Evolutionary conservation across 2,329 filamentous ascomycete species (phyloP).

Genomic region (Scedosporium apiospermum): DNA sequence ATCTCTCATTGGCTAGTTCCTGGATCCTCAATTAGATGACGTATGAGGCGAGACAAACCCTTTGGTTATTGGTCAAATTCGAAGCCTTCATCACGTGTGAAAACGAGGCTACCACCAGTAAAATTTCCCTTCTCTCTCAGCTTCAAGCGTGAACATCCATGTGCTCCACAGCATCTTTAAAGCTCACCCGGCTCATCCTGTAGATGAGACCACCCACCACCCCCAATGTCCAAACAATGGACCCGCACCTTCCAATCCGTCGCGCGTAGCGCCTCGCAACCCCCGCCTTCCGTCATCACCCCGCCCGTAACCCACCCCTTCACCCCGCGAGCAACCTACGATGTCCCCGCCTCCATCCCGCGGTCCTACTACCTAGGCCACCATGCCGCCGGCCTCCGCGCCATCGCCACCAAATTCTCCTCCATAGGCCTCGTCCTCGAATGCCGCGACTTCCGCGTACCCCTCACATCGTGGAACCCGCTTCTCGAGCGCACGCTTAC

Average conservation of each 20-base stretch:
- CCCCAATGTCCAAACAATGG: constrained; percentile 8
- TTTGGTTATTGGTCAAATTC: neutral
- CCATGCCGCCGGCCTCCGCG: constrained; percentile 69
- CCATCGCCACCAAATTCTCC: constrained; percentile 73
- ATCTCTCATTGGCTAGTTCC: neutral
- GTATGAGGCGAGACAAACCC: neutral
- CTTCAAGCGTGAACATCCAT: neutral
- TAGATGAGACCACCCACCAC: constrained; percentile 1
- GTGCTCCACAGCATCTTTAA: neutral
- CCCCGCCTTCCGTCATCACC: neutral
- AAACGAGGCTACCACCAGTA: neutral
- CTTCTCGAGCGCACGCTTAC: constrained; percentile 72
- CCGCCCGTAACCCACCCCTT: constrained; percentile 36
- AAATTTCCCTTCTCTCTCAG: neutral
- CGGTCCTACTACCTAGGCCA: constrained; percentile 94
- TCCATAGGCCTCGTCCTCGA: constrained; percentile 84
- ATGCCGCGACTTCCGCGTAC: constrained; percentile 87
- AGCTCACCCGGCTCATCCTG: neutral
- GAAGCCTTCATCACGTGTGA: neutral
- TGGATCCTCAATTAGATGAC: neutral
- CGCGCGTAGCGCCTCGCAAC: neutral
- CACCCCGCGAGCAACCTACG: constrained; percentile 64
- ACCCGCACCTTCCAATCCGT: constrained; percentile 2
- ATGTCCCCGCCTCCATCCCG: constrained; percentile 62
- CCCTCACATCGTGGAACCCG: constrained; percentile 82